Conservation (phyloP, 495 filamentous ascomycete genomes). For the Evansstolkia leycettana region DNA sequence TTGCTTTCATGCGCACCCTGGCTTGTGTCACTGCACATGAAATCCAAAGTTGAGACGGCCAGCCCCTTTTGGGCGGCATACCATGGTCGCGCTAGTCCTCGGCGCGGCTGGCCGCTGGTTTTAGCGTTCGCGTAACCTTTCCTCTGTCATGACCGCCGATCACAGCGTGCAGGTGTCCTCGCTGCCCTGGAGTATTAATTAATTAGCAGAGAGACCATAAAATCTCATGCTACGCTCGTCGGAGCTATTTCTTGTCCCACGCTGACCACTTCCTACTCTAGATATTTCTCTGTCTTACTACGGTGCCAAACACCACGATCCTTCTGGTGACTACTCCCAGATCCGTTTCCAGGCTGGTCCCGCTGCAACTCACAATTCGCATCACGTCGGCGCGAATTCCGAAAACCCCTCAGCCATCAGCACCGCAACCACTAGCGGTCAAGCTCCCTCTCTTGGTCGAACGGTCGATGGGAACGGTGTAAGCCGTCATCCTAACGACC, state of each 20-base stretch:
- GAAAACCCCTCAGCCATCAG: conserved; percentile 18
- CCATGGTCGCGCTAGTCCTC: conserved; percentile 20
- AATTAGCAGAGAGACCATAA: not conserved
- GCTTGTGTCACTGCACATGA: not conserved
- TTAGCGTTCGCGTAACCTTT: conserved; percentile 23
- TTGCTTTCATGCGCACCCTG: too few relatives aligned
- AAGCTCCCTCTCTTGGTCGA: conserved; percentile 17
- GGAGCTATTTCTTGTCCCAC: not conserved
- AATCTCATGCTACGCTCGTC: conserved; percentile 1
- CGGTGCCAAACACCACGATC: not conserved
- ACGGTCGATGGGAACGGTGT: conserved; percentile 27
- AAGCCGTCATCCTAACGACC: conserved; percentile 24
- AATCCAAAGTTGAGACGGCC: conserved; percentile 1
- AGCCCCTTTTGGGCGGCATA: conserved; percentile 16
- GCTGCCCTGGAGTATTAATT: not conserved
- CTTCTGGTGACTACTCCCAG: conserved; percentile 9
- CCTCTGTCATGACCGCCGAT: conserved; percentile 4
- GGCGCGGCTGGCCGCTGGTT: conserved; percentile 10
- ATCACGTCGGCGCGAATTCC: conserved; percentile 27
- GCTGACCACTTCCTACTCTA: conserved; percentile 5
- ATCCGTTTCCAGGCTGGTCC: conserved; percentile 11
- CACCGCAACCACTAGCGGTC: conserved; percentile 26
- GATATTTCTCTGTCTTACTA: not conserved
- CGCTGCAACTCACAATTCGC: conserved; percentile 12
- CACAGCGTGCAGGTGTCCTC: not conserved